phyloP scores from a whole-genome alignment of 75 land plant genomes.

The Adiantum capillusveneris region DNA sequence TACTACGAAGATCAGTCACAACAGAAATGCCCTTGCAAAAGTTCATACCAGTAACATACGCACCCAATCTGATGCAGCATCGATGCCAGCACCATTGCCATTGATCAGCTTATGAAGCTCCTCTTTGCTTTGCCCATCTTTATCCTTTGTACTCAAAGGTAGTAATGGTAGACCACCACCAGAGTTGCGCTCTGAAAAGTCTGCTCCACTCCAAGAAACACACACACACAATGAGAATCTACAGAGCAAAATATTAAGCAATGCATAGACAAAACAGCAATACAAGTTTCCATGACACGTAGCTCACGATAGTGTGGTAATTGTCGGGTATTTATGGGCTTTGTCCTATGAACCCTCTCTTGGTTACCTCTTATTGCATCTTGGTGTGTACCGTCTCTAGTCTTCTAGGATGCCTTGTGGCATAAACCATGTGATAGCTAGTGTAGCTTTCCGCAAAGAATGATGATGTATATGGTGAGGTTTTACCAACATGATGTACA shows the following conservation, averaged over 20 bases:
- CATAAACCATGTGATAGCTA: too few relatives aligned
- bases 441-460: too few relatives aligned
- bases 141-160: conserved; percentile 47
- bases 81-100: conserved; percentile 49
- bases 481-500: too few relatives aligned
- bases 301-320: too few relatives aligned
- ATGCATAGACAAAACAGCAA: neutral
- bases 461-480: too few relatives aligned
- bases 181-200: conserved; percentile 52
- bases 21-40: conserved; percentile 3
- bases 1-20: neutral
- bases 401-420: too few relatives aligned
- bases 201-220: conserved; percentile 15
- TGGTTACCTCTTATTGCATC: too few relatives aligned
- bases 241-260: neutral
- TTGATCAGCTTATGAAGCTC: conserved; percentile 68
- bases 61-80: conserved; percentile 40
- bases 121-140: conserved; percentile 59
- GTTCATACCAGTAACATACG: neutral
- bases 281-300: too few relatives aligned
- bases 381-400: too few relatives aligned
- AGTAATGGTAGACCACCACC: conserved; percentile 32
- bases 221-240: neutral
- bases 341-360: too few relatives aligned
- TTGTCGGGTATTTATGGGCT: too few relatives aligned